phyloP scores from a whole-genome alignment of 805 yeast genomes.

The Candida chauliodis region DNA sequence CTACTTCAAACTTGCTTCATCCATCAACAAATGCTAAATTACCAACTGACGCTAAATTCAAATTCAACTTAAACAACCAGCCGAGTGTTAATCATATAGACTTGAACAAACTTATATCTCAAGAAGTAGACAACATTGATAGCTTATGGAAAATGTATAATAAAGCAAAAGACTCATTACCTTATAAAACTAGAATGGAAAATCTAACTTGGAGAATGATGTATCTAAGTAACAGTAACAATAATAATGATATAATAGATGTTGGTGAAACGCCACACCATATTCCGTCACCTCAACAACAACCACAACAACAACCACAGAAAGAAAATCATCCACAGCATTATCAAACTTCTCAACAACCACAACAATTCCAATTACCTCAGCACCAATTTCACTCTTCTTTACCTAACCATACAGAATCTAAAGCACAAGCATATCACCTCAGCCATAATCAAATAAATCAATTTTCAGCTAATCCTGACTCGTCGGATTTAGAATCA shows the following conservation, averaged over 20 bases:
- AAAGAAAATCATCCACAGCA: background rate
- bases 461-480: background rate
- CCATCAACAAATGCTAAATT: background rate
- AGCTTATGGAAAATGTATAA: constrained; percentile 77
- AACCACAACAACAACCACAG: background rate
- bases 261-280: background rate
- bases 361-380: background rate
- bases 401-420: background rate
- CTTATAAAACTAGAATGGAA: constrained; percentile 74
- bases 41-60: constrained; percentile 2
- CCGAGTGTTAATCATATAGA: background rate
- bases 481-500: constrained; percentile 29
- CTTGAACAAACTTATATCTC: constrained; percentile 6
- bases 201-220: constrained; percentile 87
- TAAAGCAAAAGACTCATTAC: constrained; percentile 69
- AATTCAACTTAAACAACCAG: constrained; percentile 2
- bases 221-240: constrained; percentile 41
- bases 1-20: background rate
- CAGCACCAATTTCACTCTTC: background rate
- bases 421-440: background rate
- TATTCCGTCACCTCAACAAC: background rate
- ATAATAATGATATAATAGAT: no score
- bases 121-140: constrained; percentile 14
- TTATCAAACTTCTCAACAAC: background rate
- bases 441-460: background rate